A percentile compares a stretch with the other conserved stretches of the same genome.
These are phyloP conservation scores for Populus ilicifolia DNA, from an alignment of 345 rosid genomes.

Conservation along the genomic window DNA sequence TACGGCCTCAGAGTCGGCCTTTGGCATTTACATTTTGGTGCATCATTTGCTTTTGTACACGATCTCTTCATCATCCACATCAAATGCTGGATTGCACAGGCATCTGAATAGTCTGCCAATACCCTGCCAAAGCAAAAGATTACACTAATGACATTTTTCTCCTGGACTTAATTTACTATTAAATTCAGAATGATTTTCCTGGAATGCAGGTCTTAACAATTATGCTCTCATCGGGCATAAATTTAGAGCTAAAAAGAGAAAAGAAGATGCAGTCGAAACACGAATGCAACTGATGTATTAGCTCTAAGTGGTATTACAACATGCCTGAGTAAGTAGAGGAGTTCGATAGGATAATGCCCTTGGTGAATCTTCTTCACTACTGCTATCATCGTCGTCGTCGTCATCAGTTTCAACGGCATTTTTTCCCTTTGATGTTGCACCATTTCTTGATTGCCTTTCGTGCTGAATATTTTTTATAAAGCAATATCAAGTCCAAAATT, in stretches of 20 bases:
- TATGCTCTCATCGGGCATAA: neutral
- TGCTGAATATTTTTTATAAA: slow-evolving; percentile 22
- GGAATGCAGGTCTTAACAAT: neutral
- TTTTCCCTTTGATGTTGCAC: slow-evolving; percentile 52
- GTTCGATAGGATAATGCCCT: slow-evolving; percentile 69
- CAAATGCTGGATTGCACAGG: slow-evolving; percentile 90
- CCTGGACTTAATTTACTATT: neutral
- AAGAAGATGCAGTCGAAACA: neutral
- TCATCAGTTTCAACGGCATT: slow-evolving; percentile 43
- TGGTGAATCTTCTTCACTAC: slow-evolving; percentile 64
- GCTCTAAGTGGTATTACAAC: slow-evolving; percentile 6
- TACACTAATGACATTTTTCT: neutral
- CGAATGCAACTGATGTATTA: neutral
- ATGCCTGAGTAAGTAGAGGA: slow-evolving; percentile 81
- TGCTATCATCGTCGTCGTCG: slow-evolving; percentile 72
- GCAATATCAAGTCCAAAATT: neutral
- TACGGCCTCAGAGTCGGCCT: neutral
- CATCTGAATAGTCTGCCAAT: slow-evolving; percentile 96
- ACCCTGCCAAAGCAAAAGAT: slow-evolving; percentile 44
- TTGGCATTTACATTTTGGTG: neutral
- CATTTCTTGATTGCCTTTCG: slow-evolving; percentile 49
- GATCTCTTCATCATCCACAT: slow-evolving; percentile 91
- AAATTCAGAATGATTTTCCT: neutral
- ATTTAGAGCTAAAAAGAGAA: neutral
- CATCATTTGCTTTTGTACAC: slow-evolving; percentile 74